Percentiles rank a stretch among this genome's conserved stretches.
phyloP scores from a whole-genome alignment of 768 basidiomycete species.

The Boletus subparvulus region DNA sequence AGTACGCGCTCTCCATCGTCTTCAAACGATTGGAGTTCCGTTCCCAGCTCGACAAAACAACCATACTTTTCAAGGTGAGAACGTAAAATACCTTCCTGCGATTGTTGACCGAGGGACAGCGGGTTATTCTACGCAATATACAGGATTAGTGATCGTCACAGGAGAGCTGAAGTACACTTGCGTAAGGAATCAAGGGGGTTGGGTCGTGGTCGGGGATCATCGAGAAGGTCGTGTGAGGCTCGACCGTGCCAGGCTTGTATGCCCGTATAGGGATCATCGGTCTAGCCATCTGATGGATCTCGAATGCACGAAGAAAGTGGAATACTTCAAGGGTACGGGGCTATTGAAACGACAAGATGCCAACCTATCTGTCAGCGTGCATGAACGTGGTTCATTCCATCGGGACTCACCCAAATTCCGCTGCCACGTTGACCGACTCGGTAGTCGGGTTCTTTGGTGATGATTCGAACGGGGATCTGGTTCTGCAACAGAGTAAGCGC shows the following conservation, averaged over 20 bases:
- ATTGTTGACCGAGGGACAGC: constrained; percentile 24
- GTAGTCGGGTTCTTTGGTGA: constrained; percentile 43
- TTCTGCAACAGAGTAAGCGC: constrained; percentile 40
- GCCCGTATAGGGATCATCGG: constrained; percentile 29
- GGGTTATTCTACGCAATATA: constrained; percentile 7
- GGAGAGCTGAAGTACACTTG: not conserved
- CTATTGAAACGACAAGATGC: not conserved
- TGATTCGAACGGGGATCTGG: constrained; percentile 49
- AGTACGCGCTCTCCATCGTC: constrained; percentile 37
- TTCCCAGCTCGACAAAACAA: constrained; percentile 41
- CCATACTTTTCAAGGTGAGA: constrained; percentile 20
- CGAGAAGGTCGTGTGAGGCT: constrained; percentile 11
- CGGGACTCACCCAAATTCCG: constrained; percentile 37
- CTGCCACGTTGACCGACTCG: constrained; percentile 39
- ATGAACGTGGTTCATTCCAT: not conserved
- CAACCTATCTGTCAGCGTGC: not conserved
- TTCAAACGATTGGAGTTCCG: constrained; percentile 45
- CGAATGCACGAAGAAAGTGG: constrained; percentile 39
- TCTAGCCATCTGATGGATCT: constrained; percentile 35
- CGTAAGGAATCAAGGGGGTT: constrained; percentile 30
- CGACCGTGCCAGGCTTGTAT: constrained; percentile 31
- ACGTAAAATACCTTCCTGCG: constrained; percentile 29
- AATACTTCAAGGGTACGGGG: constrained; percentile 45
- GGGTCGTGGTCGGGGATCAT: constrained; percentile 12
- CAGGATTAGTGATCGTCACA: not conserved